Evolutionary conservation across 2,329 filamentous ascomycete species (phyloP), one percentile per base, ranked within the genome.

Genomic region (Sporothrix pseudoabietina): DNA sequence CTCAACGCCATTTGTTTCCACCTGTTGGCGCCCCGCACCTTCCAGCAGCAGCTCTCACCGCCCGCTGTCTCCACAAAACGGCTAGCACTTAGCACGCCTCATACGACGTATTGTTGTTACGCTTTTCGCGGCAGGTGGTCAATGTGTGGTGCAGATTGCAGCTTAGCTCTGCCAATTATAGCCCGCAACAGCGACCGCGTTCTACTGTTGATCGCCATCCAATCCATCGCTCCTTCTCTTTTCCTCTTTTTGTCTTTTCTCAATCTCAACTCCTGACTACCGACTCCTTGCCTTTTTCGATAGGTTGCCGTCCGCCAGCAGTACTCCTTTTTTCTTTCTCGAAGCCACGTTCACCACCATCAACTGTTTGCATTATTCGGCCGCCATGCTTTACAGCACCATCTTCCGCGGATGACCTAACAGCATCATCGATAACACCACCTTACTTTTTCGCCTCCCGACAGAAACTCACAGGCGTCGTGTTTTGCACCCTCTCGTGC

Each of bases 161-260:
- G 44, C 44, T 9, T 47, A 39, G 65, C 47, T 69, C 32, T 55
- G 7, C 66, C 49, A 39, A 52, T 47, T 47, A 55, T 8, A 57
- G 35, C 68, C 41, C 32, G 0, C 19, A 41, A 69, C 68, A 57
- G 49, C 32, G 47, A 52, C 16, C 44, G 66, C 66, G 68, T 69
- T 26, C 49, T 16, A 19, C 32, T 30, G 30, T 39, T 69, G 66
- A 57, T 57, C 66, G 32, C n/a, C 68, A 69, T 54, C 49, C n/a
- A 41, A 69, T 12, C 66, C 66, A 55, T 55, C 66, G 22, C 32
- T 69, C 66, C 16, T 22, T 4, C 14, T 68, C 63, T 52, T 49
- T 39, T 10, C 2, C 2, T 19, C 14, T 35, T 26, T 54, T 16
- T 69, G 26, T n/a, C 35, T 3, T 9, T 52, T 68, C 63, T 30